Conservation (phyloP, 164 flowering plant genomes). For the Annona cherimola region DNA sequence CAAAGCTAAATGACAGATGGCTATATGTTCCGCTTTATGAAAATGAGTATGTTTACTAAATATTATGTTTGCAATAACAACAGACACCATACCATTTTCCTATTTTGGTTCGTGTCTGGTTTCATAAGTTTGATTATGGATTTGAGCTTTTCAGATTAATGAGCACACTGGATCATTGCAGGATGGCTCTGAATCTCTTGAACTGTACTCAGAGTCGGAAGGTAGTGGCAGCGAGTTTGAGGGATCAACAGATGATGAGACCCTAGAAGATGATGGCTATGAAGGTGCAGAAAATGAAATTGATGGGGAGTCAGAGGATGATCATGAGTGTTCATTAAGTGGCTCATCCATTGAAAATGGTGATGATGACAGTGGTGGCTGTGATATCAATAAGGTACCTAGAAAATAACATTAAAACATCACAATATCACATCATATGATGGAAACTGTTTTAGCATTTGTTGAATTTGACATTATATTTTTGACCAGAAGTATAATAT, state of each 20-base stretch:
- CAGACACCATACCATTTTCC: background rate
- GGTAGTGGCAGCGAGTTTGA: constrained; percentile 71
- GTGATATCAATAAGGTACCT: constrained; percentile 39
- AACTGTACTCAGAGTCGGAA: constrained; percentile 69
- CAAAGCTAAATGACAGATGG: background rate
- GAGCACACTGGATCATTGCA: constrained; percentile 27
- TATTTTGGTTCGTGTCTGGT: no score
- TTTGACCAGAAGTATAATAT: no score
- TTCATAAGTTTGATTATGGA: background rate
- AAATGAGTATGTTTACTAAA: background rate
- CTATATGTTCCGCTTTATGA: background rate
- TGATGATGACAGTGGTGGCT: constrained; percentile 40
- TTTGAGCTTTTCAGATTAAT: constrained; percentile 7
- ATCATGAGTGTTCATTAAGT: constrained; percentile 40
- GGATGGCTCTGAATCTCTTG: constrained; percentile 57
- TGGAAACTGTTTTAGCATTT: no score
- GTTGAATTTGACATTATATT: no score
- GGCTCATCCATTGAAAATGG: constrained; percentile 19
- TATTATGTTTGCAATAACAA: background rate
- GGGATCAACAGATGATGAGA: constrained; percentile 63
- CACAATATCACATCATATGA: no score
- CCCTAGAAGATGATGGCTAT: constrained; percentile 42
- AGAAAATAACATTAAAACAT: no score
- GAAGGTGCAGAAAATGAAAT: constrained; percentile 33
- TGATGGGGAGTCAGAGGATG: constrained; percentile 47